Base-by-base conservation (phyloP, 2,329 filamentous ascomycete species). In the Pseudogymnoascus sp. region DNA sequence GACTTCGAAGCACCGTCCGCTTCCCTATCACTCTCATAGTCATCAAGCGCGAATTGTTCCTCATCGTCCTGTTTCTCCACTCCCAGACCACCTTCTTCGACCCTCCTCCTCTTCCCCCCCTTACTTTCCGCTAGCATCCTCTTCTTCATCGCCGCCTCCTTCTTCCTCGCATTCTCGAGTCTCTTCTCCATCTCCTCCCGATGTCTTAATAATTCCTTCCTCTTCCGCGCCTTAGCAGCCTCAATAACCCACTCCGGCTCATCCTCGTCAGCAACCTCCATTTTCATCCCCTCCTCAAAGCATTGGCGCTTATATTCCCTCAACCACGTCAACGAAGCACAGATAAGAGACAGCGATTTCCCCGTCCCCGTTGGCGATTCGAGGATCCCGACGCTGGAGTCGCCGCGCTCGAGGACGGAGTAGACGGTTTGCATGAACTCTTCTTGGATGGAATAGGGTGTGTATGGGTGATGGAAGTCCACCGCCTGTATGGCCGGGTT, bases 291-390 rank as follows among this genome's bases (percentile, higher is more conserved):
- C 46, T 72, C 67, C 36, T 69, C 68, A 59, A 72, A 78, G 70
- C 67, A 74, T 74, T 72, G 66, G 74, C 71, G 63, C 77, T 89
- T 88, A 70, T 88, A 80, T 63, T 89, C 83, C 65, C 88, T 83
- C 11, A 90, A 77, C 88, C 88, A 91, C 2, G 88, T 90, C 68
- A 90, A 72, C 16, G 88, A 84, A 56, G 83, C 86, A 74, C 88
- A 91, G 64, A 90, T 89, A 61, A 91, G 75, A 73, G 88, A 90
- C 59, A 90, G 70, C 1, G 88, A 90, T 78, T 91, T 91, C 46
- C 88, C 88, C 69, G 78, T 81, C 76, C 88, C 88, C 62, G 88
- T 90, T 14, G 88, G 88, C 43, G 86, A 89, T 71, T 91, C 88
- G 67, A 91, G 87, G 59, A 91, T 87, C 21, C 85, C 88, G 60